These are phyloP conservation scores for Phytophthora pinifolia DNA, from an alignment of 352 stramenopile genomes.

Conservation along the genomic window DNA sequence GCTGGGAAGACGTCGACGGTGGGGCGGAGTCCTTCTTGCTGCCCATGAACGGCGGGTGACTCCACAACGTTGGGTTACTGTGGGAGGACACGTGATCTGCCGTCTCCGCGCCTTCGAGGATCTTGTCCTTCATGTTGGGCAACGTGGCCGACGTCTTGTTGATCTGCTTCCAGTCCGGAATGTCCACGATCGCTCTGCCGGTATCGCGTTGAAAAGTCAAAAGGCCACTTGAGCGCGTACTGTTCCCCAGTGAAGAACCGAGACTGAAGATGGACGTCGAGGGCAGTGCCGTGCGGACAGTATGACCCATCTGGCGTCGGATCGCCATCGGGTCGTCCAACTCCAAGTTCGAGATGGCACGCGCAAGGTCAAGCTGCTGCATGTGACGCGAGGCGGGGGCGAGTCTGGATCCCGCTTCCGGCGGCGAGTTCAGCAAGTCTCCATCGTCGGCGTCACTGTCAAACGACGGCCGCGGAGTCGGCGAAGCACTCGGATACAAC, in stretches of 20 bases:
- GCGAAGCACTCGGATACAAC: conserved; percentile 33
- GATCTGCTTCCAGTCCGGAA: conserved; percentile 61
- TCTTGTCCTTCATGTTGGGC: conserved; percentile 49
- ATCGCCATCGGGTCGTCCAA: conserved; percentile 78
- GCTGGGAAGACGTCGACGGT: conserved; percentile 26
- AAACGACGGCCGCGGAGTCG: conserved; percentile 35
- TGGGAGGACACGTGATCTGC: conserved; percentile 42
- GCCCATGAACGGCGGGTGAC: conserved; percentile 59
- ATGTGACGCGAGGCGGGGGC: conserved; percentile 72
- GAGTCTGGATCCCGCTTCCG: conserved; percentile 27
- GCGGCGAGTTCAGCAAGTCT: conserved; percentile 16
- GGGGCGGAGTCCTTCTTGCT: conserved; percentile 30
- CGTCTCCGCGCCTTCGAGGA: conserved; percentile 24
- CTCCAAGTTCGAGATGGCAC: conserved; percentile 77
- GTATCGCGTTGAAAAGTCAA: conserved; percentile 54
- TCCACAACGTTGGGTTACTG: conserved; percentile 69
- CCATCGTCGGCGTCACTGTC: conserved; percentile 29
- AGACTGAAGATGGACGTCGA: conserved; percentile 77
- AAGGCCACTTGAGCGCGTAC: conserved; percentile 45
- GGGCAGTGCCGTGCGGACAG: conserved; percentile 45
- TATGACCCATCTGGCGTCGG: conserved; percentile 49
- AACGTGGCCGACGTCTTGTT: conserved; percentile 59
- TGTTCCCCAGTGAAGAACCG: conserved; percentile 47
- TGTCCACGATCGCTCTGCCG: conserved; percentile 44
- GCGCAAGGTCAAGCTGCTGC: conserved; percentile 74